Evolutionary conservation across 768 basidiomycete genomes (phyloP).

Genomic region (Kwoniella shandongensis): DNA sequence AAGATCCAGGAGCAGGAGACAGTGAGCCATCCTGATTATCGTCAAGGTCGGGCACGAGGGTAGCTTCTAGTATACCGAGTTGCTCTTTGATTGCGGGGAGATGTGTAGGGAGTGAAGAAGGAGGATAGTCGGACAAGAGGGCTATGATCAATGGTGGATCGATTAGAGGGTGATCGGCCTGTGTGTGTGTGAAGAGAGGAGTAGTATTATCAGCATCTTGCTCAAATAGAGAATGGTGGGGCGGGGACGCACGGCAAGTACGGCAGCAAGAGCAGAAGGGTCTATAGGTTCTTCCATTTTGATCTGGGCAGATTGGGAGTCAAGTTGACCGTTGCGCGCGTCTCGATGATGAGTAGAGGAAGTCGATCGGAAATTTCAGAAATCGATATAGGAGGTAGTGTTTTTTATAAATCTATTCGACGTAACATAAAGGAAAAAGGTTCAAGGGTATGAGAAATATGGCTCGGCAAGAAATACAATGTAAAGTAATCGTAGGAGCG

Average conservation of each 20-base stretch:
- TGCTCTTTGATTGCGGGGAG: conserved; percentile 33
- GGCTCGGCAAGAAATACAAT: too few species aligned
- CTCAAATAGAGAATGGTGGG: too few species aligned
- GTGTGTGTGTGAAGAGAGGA: neutral
- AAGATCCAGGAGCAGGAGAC: conserved; percentile 4
- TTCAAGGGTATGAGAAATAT: too few species aligned
- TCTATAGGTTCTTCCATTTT: conserved; percentile 14
- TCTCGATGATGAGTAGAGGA: neutral
- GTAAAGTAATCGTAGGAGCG: too few species aligned
- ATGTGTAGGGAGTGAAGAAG: conserved; percentile 8
- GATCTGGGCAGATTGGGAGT: neutral
- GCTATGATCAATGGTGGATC: conserved; percentile 36
- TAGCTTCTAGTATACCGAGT: conserved; percentile 43
- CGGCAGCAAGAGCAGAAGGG: conserved; percentile 13
- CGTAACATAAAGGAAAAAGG: too few species aligned
- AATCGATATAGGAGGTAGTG: too few species aligned
- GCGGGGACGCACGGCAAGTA: conserved; percentile 17
- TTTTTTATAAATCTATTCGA: too few species aligned
- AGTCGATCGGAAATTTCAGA: neutral
- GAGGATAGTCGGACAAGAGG: conserved; percentile 35
- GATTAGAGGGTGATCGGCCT: conserved; percentile 42
- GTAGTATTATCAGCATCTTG: too few species aligned
- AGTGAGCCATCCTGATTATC: conserved; percentile 4
- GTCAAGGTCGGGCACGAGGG: conserved; percentile 38
- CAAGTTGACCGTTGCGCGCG: too few species aligned